These are phyloP conservation scores for Globisporangium solare DNA, from an alignment of 352 stramenopile genomes.

Conservation along the genomic window DNA sequence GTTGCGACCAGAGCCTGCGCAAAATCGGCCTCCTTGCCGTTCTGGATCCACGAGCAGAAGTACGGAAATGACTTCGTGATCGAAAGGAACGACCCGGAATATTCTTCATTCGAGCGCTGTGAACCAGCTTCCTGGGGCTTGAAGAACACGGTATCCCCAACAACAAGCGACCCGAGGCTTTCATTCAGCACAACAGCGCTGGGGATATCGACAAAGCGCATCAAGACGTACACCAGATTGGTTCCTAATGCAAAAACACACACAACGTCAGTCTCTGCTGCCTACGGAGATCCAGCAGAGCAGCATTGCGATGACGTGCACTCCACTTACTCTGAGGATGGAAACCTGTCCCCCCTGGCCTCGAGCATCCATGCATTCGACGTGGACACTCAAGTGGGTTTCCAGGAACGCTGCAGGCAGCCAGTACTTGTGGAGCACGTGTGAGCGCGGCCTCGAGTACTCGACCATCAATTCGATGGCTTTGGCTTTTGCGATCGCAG, in stretches of 20 bases:
- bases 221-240: slow-evolving; percentile 50
- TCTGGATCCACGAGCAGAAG: slow-evolving; percentile 60
- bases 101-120: neutral
- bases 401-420: slow-evolving; percentile 31
- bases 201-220: slow-evolving; percentile 30
- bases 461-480: slow-evolving; percentile 15
- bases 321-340: slow-evolving; percentile 14
- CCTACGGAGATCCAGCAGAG: too few species aligned
- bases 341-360: slow-evolving; percentile 19
- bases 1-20: slow-evolving; percentile 31
- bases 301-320: neutral
- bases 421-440: slow-evolving; percentile 16
- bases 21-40: slow-evolving; percentile 36
- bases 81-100: slow-evolving; percentile 19
- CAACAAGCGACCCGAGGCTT: slow-evolving; percentile 38
- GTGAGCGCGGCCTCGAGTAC: slow-evolving; percentile 14
- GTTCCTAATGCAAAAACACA: slow-evolving; percentile 26
- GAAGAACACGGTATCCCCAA: slow-evolving; percentile 56
- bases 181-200: slow-evolving; percentile 19
- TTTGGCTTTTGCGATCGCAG: slow-evolving; percentile 17
- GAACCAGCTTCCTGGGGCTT: neutral
- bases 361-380: slow-evolving; percentile 42
- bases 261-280: neutral
- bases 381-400: slow-evolving; percentile 26
- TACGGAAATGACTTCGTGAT: slow-evolving; percentile 55